Percentiles rank a stretch among this genome's conserved stretches.
Evolutionary conservation across 306 rosid genomes (phyloP).

Genomic region (Trichosanthes truncata): DNA sequence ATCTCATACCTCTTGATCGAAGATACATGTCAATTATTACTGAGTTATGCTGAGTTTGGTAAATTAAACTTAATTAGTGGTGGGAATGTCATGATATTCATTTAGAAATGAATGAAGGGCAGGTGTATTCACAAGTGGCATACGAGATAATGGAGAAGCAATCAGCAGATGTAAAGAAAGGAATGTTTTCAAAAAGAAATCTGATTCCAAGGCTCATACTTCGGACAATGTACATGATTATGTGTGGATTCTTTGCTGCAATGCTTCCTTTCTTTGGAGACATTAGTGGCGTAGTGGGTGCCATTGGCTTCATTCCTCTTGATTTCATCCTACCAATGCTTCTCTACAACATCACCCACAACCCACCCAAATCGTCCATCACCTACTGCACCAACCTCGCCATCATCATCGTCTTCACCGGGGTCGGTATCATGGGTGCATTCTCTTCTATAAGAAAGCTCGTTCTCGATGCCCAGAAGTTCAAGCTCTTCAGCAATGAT

Average conservation of each 20-base stretch:
- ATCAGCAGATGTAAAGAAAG: slow-evolving; percentile 37
- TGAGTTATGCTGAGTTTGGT: too few relatives aligned
- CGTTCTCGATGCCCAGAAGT: slow-evolving; percentile 46
- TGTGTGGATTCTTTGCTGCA: slow-evolving; percentile 29
- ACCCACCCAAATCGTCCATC: slow-evolving; percentile 46
- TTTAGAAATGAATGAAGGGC: too few relatives aligned
- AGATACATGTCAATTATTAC: too few relatives aligned
- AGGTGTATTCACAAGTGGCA: slow-evolving; percentile 74
- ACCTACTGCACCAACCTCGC: slow-evolving; percentile 46
- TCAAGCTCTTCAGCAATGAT: slow-evolving; percentile 49
- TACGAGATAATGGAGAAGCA: slow-evolving; percentile 56
- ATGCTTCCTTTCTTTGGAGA: slow-evolving; percentile 89
- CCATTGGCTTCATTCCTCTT: slow-evolving; percentile 77
- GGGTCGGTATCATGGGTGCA: slow-evolving; percentile 45
- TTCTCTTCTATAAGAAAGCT: slow-evolving; percentile 68
- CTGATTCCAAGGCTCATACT: slow-evolving; percentile 49
- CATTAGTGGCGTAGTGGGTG: slow-evolving; percentile 60
- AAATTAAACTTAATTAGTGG: too few relatives aligned
- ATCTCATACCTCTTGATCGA: too few relatives aligned
- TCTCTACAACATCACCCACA: slow-evolving; percentile 62
- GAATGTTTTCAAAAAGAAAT: slow-evolving; percentile 45
- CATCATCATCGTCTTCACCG: slow-evolving; percentile 42
- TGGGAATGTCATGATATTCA: too few relatives aligned
- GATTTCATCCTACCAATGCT: slow-evolving; percentile 63
- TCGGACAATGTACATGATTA: slow-evolving; percentile 33